These are phyloP conservation scores for Hibiscus mutabilis DNA, from an alignment of 345 rosid genomes.

Conservation along the genomic window DNA sequence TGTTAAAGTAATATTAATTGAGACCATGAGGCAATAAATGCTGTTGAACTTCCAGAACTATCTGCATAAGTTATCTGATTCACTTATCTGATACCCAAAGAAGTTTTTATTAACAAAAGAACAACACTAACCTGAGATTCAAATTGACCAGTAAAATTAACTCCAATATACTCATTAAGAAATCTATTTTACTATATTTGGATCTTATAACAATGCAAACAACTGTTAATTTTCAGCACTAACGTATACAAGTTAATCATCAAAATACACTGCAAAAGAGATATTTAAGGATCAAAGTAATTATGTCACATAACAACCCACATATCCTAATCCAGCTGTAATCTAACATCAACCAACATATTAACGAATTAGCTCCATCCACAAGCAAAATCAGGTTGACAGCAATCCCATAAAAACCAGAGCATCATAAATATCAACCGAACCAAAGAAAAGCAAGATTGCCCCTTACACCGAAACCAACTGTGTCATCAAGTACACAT, in stretches of 20 bases:
- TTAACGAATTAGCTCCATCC: neutral
- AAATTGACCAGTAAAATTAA: slow-evolving; percentile 6
- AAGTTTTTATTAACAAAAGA: neutral
- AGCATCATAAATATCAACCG: neutral
- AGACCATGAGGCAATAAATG: neutral
- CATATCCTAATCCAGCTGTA: neutral
- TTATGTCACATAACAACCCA: slow-evolving; percentile 3
- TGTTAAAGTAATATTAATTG: neutral
- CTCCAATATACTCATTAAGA: neutral
- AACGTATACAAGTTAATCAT: neutral
- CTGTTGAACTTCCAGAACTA: neutral
- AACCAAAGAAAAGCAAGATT: slow-evolving; percentile 5
- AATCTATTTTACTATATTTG: neutral
- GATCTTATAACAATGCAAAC: slow-evolving; percentile 1
- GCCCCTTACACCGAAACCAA: too few species aligned
- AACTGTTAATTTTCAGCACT: neutral
- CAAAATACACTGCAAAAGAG: neutral
- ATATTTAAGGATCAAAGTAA: neutral
- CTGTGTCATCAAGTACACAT: neutral
- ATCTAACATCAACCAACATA: neutral
- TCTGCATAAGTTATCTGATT: neutral
- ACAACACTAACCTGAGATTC: neutral
- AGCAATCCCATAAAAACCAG: neutral
- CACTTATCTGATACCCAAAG: neutral
- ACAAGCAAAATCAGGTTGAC: neutral